phyloP scores from a whole-genome alignment of 139 green algal genomes.

The Trebouxia sp. region DNA sequence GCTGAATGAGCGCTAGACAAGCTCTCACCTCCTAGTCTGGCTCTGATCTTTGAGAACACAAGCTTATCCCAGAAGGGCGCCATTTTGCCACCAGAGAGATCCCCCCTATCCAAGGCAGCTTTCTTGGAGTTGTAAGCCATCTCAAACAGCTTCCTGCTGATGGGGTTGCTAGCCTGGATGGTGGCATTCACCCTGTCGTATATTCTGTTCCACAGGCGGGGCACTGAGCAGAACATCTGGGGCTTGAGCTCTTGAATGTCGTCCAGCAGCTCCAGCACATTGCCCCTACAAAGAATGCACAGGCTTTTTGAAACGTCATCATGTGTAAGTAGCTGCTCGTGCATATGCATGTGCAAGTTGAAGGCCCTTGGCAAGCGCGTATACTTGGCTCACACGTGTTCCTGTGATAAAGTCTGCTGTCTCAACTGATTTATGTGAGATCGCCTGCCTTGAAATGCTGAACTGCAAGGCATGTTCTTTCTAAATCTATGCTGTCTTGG shows the following conservation, averaged over 20 bases:
- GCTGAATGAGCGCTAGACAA: constrained; percentile 35
- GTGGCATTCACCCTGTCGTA: constrained; percentile 84
- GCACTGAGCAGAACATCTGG: constrained; percentile 88
- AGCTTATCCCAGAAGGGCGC: constrained; percentile 86
- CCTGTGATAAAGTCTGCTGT: too few relatives aligned
- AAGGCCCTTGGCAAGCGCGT: background rate
- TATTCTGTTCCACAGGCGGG: constrained; percentile 96
- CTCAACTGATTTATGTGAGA: too few relatives aligned
- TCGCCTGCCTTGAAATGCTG: too few relatives aligned
- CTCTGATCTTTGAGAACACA: constrained; percentile 94
- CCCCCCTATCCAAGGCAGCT: constrained; percentile 56
- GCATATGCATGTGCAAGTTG: too few relatives aligned
- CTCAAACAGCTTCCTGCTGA: constrained; percentile 75
- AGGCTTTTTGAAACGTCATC: too few relatives aligned
- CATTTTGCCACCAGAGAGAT: constrained; percentile 68
- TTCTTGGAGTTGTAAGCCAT: constrained; percentile 79
- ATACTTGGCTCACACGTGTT: background rate
- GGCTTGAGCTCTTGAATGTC: constrained; percentile 73
- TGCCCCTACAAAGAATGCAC: constrained; percentile 49
- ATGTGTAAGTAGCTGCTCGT: background rate
- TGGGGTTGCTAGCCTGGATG: constrained; percentile 46
- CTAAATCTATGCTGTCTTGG: too few relatives aligned
- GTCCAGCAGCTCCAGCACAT: constrained; percentile 86
- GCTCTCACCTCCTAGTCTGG: constrained; percentile 70
- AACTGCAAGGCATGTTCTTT: too few relatives aligned